These are phyloP conservation scores for Colletotrichum somersetense DNA, from an alignment of 2,329 filamentous ascomycete species.

Conservation along the genomic window DNA sequence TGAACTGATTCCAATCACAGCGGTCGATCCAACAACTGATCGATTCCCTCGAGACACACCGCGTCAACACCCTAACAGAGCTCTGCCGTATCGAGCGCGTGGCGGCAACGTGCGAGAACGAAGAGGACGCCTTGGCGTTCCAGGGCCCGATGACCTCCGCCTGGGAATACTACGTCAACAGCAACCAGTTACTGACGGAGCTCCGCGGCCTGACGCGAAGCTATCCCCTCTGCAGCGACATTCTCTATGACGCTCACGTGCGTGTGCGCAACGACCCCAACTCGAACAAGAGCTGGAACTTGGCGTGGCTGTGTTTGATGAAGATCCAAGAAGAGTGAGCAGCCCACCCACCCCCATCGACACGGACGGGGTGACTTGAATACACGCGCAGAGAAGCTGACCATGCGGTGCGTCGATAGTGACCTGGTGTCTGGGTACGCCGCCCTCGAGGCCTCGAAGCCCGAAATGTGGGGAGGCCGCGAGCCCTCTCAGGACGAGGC, in stretches of 20 bases:
- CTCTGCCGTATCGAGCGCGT: conserved; percentile 78
- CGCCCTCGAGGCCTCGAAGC: conserved; percentile 69
- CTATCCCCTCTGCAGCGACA: conserved; percentile 76
- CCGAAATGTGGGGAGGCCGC: conserved; percentile 77
- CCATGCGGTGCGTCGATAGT: conserved; percentile 51
- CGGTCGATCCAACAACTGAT: conserved; percentile 66
- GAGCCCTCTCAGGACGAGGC: conserved; percentile 68
- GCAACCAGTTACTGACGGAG: conserved; percentile 77
- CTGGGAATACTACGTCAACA: conserved; percentile 79
- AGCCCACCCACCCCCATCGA: no score
- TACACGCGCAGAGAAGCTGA: neutral
- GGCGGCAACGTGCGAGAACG: conserved; percentile 68
- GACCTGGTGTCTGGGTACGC: conserved; percentile 73
- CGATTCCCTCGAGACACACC: conserved; percentile 72
- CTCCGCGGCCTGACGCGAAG: conserved; percentile 75
- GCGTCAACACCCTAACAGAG: conserved; percentile 80
- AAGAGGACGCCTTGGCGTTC: conserved; percentile 70
- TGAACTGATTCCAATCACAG: conserved; percentile 42
- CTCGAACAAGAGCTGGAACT: conserved; percentile 80
- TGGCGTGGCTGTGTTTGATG: conserved; percentile 77
- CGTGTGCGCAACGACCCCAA: conserved; percentile 73
- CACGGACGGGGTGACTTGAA: neutral
- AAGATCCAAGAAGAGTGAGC: conserved; percentile 76
- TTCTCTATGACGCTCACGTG: conserved; percentile 74
- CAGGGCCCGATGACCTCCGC: conserved; percentile 76